Percentiles rank a stretch among this genome's conserved stretches.
These are phyloP conservation scores for Collybia sordida DNA, from an alignment of 768 basidiomycete genomes.

Conservation along the genomic window DNA sequence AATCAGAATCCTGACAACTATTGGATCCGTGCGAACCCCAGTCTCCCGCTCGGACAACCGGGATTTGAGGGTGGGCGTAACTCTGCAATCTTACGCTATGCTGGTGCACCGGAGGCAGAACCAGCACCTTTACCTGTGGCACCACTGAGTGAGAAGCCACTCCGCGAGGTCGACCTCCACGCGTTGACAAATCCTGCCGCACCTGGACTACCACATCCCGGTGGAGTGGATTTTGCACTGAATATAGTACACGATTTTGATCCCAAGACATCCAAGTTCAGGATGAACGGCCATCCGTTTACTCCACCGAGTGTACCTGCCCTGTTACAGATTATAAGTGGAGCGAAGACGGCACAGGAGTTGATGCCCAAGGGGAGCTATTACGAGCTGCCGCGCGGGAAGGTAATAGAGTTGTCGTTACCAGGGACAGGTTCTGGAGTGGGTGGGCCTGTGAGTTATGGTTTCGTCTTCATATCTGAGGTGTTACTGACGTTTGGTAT, in stretches of 20 bases:
- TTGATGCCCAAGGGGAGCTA: conserved; percentile 41
- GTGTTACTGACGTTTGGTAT: not conserved
- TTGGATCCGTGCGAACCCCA: conserved; percentile 39
- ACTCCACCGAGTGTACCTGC: conserved; percentile 30
- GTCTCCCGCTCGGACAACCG: conserved; percentile 8
- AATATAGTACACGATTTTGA: not conserved
- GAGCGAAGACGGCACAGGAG: conserved; percentile 33
- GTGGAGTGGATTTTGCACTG: not conserved
- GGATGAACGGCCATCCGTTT: conserved; percentile 30
- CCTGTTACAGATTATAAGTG: conserved; percentile 36
- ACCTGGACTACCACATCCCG: conserved; percentile 26
- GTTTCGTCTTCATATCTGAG: conserved; percentile 16
- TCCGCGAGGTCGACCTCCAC: not conserved
- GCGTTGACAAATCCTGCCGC: not conserved
- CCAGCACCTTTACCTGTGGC: conserved; percentile 20
- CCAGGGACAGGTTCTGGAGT: conserved; percentile 13
- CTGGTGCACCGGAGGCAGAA: conserved; percentile 38
- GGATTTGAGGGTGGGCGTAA: conserved; percentile 38
- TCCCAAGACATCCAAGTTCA: conserved; percentile 11
- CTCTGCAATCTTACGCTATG: conserved; percentile 51
- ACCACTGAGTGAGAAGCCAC: not conserved
- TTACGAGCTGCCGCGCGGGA: conserved; percentile 41
- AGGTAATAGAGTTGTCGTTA: conserved; percentile 46
- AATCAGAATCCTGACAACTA: conserved; percentile 50
- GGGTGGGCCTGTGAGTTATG: conserved; percentile 8